Conservation (phyloP, 2,329 filamentous ascomycete genomes). For the Teratosphaeria gauchensis region DNA sequence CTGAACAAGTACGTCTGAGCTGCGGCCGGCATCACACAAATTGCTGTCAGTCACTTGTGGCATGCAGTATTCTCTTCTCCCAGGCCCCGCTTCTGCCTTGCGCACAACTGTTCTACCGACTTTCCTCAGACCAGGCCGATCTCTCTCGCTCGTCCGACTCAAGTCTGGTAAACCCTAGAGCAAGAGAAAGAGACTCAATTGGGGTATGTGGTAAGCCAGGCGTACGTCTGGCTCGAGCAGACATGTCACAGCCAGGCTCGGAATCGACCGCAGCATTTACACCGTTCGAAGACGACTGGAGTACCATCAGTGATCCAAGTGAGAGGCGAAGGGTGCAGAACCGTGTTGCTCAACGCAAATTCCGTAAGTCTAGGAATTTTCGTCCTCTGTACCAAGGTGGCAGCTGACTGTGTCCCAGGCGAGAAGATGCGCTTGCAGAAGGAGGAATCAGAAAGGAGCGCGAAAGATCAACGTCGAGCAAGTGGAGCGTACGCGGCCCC, state of each 20-base stretch:
- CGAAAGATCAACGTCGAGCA: slow-evolving; percentile 54
- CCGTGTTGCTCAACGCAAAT: slow-evolving; percentile 65
- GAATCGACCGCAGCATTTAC: slow-evolving; percentile 5
- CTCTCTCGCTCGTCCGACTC: neutral
- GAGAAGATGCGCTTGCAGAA: slow-evolving; percentile 60
- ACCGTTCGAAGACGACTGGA: slow-evolving; percentile 53
- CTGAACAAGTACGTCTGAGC: neutral
- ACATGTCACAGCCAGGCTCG: slow-evolving; percentile 14
- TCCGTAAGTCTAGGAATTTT: slow-evolving; percentile 45
- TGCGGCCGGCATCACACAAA: neutral
- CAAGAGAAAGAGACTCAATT: neutral
- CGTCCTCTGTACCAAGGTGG: neutral
- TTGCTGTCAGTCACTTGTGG: neutral
- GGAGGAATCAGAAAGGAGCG: slow-evolving; percentile 55
- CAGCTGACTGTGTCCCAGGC: slow-evolving; percentile 37
- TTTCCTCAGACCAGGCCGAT: neutral
- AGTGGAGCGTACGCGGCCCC: slow-evolving; percentile 56
- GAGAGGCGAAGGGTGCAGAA: slow-evolving; percentile 69
- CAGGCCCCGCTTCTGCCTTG: neutral
- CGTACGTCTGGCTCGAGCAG: slow-evolving; percentile 2
- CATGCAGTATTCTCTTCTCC: neutral
- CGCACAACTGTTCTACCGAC: neutral
- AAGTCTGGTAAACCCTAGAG: neutral
- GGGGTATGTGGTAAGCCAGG: neutral
- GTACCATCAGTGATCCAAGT: slow-evolving; percentile 57